Base-by-base conservation (phyloP, 2,329 filamentous ascomycete genomes). In the Beauveria pseudobassiana region DNA sequence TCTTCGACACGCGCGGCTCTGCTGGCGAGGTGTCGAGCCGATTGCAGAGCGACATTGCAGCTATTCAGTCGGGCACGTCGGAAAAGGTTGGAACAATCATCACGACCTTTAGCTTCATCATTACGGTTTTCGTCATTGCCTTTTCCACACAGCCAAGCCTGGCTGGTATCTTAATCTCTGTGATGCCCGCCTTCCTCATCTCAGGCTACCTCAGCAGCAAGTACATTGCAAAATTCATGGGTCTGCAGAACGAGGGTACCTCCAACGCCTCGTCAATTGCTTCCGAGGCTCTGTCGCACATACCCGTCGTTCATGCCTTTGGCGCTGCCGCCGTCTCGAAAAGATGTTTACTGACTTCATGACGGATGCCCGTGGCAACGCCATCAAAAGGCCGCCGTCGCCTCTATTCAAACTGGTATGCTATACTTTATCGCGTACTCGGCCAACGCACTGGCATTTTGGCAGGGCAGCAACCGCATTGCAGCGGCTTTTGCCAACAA, bases 371-470 rank as follows among this genome's bases (percentile, higher is more conserved):
- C 76, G 77, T 61, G 72, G 70, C 2, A 76, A 80, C 50, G 82
- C 78, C 1, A 71, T 83, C 63, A 82, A 82, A 87, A 87, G 67
- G 79, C 82, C 1, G 71, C 79, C 1, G 78, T 79, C 0, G 76
- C 80, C 30, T 84, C 81, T 2, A 73, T 83, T 0, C 83, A 86
- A 68, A 77, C 82, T 7, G 85, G 84, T 18, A 68, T 84, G 22
- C 71, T 87, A 22, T 88, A 87, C 67, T 87, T 88, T 66, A 79
- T 88, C 61, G 83, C 84, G 2, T 87, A 86, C 65, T 77, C 82
- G 2, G 84, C 83, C 4, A 87, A 86, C 65, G 85, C 81, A 6
- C 72, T 88, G 6, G 85, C 85, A 0, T 88, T 87, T 66, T 88
- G 84, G 84, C 81, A 87, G 69, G 86, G 85, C 46, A 84, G 81